These are phyloP conservation scores for Saposhnikovia divaricata DNA, from an alignment of 129 eudicot species.

Conservation along the genomic window DNA sequence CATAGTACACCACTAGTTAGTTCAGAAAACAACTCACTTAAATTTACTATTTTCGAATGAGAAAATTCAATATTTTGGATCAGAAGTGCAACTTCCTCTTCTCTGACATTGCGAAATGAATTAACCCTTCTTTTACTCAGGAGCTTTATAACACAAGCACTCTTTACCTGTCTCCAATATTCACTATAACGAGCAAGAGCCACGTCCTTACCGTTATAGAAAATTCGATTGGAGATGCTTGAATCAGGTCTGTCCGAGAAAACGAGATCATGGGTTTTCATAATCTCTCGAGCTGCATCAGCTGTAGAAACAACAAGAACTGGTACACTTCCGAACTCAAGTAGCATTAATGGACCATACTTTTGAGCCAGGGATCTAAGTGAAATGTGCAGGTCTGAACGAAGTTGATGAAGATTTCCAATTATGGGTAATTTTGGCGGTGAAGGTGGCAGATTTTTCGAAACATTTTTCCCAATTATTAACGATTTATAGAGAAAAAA, in stretches of 20 bases:
- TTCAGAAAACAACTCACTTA: not conserved
- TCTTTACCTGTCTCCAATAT: conserved; percentile 16
- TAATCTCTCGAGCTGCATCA: conserved; percentile 13
- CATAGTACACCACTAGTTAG: conserved; percentile 4
- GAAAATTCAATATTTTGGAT: not conserved
- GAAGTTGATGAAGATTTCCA: conserved; percentile 21
- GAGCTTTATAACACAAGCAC: conserved; percentile 15
- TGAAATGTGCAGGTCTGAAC: conserved; percentile 7
- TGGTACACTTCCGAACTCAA: conserved; percentile 14
- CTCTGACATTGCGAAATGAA: conserved; percentile 11
- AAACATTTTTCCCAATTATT: not conserved
- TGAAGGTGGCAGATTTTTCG: conserved; percentile 13
- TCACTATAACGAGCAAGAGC: conserved; percentile 13
- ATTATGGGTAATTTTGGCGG: conserved; percentile 18
- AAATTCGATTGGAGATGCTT: not conserved
- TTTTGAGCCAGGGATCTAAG: conserved; percentile 9
- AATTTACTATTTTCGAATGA: not conserved
- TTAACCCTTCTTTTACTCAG: conserved; percentile 18
- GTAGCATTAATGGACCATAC: conserved; percentile 17
- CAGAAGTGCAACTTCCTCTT: conserved; percentile 15
- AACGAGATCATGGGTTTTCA: conserved; percentile 10
- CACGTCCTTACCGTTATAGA: conserved; percentile 2
- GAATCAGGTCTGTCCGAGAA: conserved; percentile 9
- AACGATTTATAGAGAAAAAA: not conserved
- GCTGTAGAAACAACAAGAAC: conserved; percentile 16